Base-by-base conservation (phyloP, 2,329 filamentous ascomycete species). In the Huntiella bhutanensis region DNA sequence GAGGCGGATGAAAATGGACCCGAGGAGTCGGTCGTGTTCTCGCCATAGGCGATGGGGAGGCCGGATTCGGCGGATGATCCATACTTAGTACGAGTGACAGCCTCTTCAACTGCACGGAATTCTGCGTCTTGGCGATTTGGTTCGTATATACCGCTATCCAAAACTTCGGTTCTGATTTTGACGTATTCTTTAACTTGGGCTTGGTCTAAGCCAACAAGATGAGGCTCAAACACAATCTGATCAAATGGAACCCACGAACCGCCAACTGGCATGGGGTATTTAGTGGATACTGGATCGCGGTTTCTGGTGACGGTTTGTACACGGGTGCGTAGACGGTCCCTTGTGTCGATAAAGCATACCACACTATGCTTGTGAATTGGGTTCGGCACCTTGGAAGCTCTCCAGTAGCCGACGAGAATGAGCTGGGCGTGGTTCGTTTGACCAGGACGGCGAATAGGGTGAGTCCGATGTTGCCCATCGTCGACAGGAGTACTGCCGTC, bases 201-300 rank as follows among this genome's bases (percentile, higher is more conserved):
- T 41, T 76, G 67, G 44, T 72, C 68, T 4, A 76, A 59, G 2
- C 66, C 66, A 11, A 71, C 60, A 0, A 79, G 66, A 48, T 76
- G 71, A 5, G 67, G 57, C 2, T 70, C 68, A 53, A 78, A 77
- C 16, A 75, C 66, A 28, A 77, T 65, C 15, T 70, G 64, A 48
- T 75, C 70, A 52, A 77, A 77, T 0, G 73, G 77, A 17, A 77
- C 72, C 74, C 73, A 78, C 55, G 72, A 76, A 45, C 71, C 73
- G 16, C 73, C 73, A 1, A 73, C 70, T 0, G 73, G 74, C 2
- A 70, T 67, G 32, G 71, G 61, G 55, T 65, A 65, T 22, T 64
- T 60, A 36, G 62, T 56, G 4, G 65, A 60, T 22, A 77, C 61
- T 2, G 61, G 54, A 8, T 69, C 63, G 10, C 71, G 71, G 2